A percentile compares a stretch with the other conserved stretches of the same genome.
phyloP scores from a whole-genome alignment of 129 eudicot species.

The Pittosporum tobira region DNA sequence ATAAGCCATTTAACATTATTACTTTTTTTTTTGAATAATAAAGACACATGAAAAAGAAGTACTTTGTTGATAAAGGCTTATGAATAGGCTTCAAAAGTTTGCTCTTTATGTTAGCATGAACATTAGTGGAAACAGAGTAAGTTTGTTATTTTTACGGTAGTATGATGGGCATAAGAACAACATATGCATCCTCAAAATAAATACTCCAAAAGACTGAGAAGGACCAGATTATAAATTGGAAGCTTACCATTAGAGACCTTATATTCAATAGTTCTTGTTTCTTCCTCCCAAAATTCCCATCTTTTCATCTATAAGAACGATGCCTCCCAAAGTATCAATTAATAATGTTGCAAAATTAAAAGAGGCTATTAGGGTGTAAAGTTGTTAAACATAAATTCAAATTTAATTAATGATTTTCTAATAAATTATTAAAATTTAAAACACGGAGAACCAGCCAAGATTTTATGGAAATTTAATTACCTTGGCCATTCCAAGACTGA shows the following conservation, averaged over 20 bases:
- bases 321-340: background rate
- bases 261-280: slow-evolving; percentile 52
- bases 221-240: too few species aligned
- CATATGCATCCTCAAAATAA: background rate
- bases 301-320: slow-evolving; percentile 40
- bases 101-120: too few species aligned
- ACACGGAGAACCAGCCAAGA: too few species aligned
- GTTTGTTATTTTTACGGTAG: too few species aligned
- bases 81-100: too few species aligned
- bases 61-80: too few species aligned
- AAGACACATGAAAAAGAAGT: too few species aligned
- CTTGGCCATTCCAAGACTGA: slow-evolving; percentile 59
- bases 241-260: slow-evolving; percentile 46
- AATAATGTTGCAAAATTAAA: slow-evolving; percentile 2
- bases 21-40: too few species aligned
- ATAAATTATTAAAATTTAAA: too few species aligned
- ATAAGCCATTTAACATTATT: too few species aligned
- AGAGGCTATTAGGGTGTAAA: background rate
- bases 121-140: too few species aligned
- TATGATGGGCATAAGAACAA: background rate
- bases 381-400: slow-evolving; percentile 9
- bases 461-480: slow-evolving; percentile 21
- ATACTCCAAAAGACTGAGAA: too few species aligned
- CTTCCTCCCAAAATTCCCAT: slow-evolving; percentile 62
- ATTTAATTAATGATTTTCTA: background rate